Evolutionary conservation across 2,329 filamentous ascomycete species (phyloP).

Genomic region (Helotiales sp.): DNA sequence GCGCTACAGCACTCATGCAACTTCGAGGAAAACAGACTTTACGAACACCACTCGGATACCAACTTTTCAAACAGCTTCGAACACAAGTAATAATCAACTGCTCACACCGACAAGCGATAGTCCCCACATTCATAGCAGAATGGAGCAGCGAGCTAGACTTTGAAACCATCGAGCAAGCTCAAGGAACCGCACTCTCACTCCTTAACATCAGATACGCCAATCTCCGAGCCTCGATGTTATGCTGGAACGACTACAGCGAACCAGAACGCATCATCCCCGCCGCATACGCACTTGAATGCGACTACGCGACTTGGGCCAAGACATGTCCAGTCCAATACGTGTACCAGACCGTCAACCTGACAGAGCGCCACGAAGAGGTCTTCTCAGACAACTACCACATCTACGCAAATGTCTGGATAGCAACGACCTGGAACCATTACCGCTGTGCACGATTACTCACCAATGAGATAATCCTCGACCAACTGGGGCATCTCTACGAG

Average conservation of each 20-base stretch:
- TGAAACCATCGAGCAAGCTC: slow-evolving; percentile 20
- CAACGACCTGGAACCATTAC: slow-evolving; percentile 32
- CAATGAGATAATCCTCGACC: slow-evolving; percentile 28
- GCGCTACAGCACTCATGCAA: slow-evolving; percentile 49
- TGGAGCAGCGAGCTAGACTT: slow-evolving; percentile 38
- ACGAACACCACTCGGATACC: slow-evolving; percentile 45
- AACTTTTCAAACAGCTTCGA: slow-evolving; percentile 55
- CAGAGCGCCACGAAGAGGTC: slow-evolving; percentile 19
- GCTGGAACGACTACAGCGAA: slow-evolving; percentile 27
- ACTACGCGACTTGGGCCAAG: slow-evolving; percentile 21
- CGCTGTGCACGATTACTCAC: slow-evolving; percentile 27
- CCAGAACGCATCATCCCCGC: slow-evolving; percentile 19
- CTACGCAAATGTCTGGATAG: slow-evolving; percentile 27
- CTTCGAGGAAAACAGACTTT: slow-evolving; percentile 50
- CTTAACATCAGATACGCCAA: slow-evolving; percentile 37
- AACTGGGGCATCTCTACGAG: slow-evolving; percentile 23
- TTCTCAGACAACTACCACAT: slow-evolving; percentile 31
- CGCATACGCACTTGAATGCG: slow-evolving; percentile 19
- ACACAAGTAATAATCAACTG: slow-evolving; percentile 47
- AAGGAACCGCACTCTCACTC: slow-evolving; percentile 41
- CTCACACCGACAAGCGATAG: slow-evolving; percentile 48
- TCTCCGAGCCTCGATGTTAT: slow-evolving; percentile 26
- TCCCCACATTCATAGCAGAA: slow-evolving; percentile 49
- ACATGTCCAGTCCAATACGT: slow-evolving; percentile 16
- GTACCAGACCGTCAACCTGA: slow-evolving; percentile 21